These are phyloP conservation scores for Apophysomyces elegans DNA, from an alignment of 371 early-diverging fungal species.

Conservation along the genomic window DNA sequence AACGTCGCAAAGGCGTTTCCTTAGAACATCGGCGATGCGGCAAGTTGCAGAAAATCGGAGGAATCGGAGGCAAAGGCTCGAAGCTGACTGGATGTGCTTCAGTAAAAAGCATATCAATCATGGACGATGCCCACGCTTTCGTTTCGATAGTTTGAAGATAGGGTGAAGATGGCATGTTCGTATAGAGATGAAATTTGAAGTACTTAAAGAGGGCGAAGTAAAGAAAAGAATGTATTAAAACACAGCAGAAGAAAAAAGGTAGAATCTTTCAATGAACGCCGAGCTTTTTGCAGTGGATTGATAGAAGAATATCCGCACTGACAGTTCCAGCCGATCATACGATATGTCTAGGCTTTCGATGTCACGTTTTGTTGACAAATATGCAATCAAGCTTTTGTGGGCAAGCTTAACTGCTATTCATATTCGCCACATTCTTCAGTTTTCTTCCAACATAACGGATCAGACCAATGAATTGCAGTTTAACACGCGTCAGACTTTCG, in stretches of 20 bases:
- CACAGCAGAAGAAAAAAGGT: background rate
- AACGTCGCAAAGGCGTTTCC: constrained; percentile 4
- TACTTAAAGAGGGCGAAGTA: background rate
- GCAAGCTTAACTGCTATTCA: too few relatives aligned
- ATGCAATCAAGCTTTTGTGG: too few relatives aligned
- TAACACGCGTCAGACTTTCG: too few relatives aligned
- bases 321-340: too few relatives aligned
- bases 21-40: constrained; percentile 6
- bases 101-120: background rate
- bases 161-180: background rate
- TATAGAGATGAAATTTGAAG: background rate
- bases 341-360: too few relatives aligned
- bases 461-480: too few relatives aligned
- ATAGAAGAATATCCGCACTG: too few relatives aligned
- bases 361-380: too few relatives aligned
- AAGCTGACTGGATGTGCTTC: constrained; percentile 4
- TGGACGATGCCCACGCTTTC: constrained; percentile 6
- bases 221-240: background rate
- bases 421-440: too few relatives aligned
- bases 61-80: constrained; percentile 6
- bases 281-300: too few relatives aligned
- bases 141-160: background rate
- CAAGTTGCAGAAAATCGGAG: background rate
- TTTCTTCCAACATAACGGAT: too few relatives aligned
- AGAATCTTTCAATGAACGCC: too few relatives aligned